Base-by-base conservation (phyloP, 2,329 filamentous ascomycete genomes). In the Alternaria novae-zelandiae region DNA sequence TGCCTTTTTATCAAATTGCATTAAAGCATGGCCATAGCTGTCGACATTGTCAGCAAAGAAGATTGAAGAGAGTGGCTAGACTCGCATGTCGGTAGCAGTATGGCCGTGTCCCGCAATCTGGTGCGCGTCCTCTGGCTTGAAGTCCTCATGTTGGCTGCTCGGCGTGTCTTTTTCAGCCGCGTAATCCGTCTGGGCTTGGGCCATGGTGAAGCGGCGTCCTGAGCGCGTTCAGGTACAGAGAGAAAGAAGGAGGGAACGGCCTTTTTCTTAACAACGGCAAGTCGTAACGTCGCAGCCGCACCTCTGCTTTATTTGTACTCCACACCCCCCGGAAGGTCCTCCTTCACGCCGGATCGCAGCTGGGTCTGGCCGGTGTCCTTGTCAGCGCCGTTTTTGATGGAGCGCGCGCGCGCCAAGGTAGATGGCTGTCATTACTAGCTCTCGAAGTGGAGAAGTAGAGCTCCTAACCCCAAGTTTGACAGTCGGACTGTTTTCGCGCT, bases 1-100 rank as follows among this genome's bases (percentile, higher is more conserved):
- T 3, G 86, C 87, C 26, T 78, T 82, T 4, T 82, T 79, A 67
- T 90, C 88, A 67, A 89, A 87, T 0, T 73, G 56, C 21, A 78
- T 62, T 6, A 78, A 68, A 17, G 77, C 66, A 51, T 78, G 68
- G 26, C 77, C 76, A 46, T 78, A 77, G 51, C 76, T 79, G 59
- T 8, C n/a, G 17, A 9, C 8, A 23, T 9, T 15, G 63, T 70
- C 41, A 71, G 67, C 28, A 49, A 32, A 41, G 5, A 23, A 30
- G 20, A 17, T 21, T 2, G 9, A n/a, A 17, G 21, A 21, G 25
- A 21, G 11, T n/a, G 25, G 25, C 17, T 11, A 20, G 11, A 73
- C 30, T 63, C 20, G 76, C 76, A 74, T 70, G 47, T 79, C 75
- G 1, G 76, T 79, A 3, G 76, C 76, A 20, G 68, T 65, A 45